phyloP scores from a whole-genome alignment of 179 eudicot species.

The Heliamphora pulchella region DNA sequence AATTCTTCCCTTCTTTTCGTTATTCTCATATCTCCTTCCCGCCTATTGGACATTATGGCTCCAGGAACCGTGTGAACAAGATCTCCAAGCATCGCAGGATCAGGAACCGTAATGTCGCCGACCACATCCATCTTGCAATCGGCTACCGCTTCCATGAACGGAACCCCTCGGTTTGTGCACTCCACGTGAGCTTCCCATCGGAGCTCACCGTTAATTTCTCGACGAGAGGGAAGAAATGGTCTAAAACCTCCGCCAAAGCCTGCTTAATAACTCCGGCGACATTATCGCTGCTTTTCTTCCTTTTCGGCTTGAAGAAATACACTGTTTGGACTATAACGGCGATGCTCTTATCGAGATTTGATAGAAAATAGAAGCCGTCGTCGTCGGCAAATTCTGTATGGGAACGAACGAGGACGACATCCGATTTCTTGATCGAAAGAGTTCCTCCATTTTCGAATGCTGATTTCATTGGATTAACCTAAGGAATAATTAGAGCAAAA shows the following conservation, averaged over 20 bases:
- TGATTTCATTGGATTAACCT: not conserved
- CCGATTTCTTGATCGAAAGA: not conserved
- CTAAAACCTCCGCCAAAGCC: constrained; percentile 12
- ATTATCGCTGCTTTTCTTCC: constrained; percentile 5
- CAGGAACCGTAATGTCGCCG: constrained; percentile 17
- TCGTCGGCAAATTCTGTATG: not conserved
- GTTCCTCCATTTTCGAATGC: not conserved
- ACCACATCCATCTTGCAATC: constrained; percentile 12
- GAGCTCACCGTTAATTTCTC: constrained; percentile 7
- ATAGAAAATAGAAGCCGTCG: constrained; percentile 12
- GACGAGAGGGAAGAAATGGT: constrained; percentile 12
- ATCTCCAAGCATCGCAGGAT: not conserved
- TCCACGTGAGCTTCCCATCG: constrained; percentile 19
- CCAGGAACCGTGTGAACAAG: constrained; percentile 16
- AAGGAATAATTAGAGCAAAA: too few species aligned
- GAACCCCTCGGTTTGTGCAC: constrained; percentile 15
- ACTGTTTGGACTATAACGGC: not conserved
- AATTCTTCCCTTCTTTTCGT: too few species aligned
- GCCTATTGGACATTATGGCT: too few species aligned
- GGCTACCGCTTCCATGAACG: constrained; percentile 14
- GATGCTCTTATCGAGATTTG: constrained; percentile 18
- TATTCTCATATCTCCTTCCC: too few species aligned
- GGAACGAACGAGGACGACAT: not conserved
- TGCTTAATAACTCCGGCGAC: constrained; percentile 12
- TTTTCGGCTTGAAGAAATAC: constrained; percentile 19